Evolutionary conservation across 2,329 filamentous ascomycete species (phyloP).

Genomic region (Colletotrichum tropicale): DNA sequence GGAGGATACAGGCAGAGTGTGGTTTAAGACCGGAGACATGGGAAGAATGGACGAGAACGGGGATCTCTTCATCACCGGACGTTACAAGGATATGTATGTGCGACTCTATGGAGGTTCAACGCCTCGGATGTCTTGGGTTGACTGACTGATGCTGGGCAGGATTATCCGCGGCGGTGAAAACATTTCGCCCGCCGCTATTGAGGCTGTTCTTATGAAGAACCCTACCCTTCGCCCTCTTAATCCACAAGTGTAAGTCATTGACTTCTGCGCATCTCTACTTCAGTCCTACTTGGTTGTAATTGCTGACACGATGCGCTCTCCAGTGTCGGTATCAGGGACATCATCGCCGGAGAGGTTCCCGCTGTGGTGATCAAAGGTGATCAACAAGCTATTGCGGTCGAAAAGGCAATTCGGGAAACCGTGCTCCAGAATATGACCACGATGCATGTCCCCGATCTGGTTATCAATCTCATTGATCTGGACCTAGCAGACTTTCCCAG

Average conservation of each 20-base stretch:
- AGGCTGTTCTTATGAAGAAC: neutral
- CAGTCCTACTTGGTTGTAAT: accelerated
- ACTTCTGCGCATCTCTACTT: neutral
- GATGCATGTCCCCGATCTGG: neutral
- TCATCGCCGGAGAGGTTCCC: neutral
- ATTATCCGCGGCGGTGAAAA: neutral
- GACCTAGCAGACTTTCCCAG: neutral
- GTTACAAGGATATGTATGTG: neutral
- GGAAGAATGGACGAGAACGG: neutral
- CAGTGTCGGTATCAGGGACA: neutral
- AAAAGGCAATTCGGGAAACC: neutral
- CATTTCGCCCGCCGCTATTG: neutral
- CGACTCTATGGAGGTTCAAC: too few species aligned
- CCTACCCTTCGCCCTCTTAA: accelerated
- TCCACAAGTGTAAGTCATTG: neutral
- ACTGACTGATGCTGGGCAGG: neutral
- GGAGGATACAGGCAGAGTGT: neutral
- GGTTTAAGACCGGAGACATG: neutral
- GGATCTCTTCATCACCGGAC: neutral
- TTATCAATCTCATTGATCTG: neutral
- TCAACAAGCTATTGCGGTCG: neutral
- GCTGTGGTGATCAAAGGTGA: neutral
- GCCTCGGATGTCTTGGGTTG: too few species aligned
- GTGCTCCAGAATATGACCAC: neutral
- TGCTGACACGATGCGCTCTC: neutral